Conservation (phyloP, 2,329 filamentous ascomycete genomes). For the Aureobasidium namibiae region DNA sequence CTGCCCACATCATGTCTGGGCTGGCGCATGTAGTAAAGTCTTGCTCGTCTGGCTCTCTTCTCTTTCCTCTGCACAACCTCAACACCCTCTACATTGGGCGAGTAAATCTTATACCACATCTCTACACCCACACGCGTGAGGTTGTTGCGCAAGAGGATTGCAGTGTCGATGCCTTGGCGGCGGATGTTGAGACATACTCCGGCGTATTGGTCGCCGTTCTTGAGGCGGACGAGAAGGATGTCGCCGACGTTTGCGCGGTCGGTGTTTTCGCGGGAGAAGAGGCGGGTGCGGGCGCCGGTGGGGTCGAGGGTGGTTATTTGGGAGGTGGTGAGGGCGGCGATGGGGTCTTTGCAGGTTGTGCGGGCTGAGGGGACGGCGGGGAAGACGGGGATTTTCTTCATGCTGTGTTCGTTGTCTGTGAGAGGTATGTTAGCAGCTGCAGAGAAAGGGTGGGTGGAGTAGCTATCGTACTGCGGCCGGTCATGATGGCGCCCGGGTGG, state of each 20-base stretch:
- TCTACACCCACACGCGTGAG: constrained; percentile 82
- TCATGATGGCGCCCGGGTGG: constrained; percentile 18
- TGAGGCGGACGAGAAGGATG: constrained; percentile 80
- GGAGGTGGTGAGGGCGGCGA: constrained; percentile 56
- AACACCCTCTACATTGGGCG: constrained; percentile 78
- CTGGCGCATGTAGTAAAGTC: constrained; percentile 85
- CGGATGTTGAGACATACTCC: constrained; percentile 85
- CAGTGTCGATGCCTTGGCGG: constrained; percentile 70
- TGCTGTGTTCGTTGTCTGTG: constrained; percentile 14
- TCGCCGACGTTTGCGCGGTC: constrained; percentile 80
- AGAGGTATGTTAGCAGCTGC: background rate
- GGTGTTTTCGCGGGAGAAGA: constrained; percentile 70
- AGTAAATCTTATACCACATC: constrained; percentile 97
- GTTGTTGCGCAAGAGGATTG: constrained; percentile 76
- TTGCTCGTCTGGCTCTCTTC: constrained; percentile 78
- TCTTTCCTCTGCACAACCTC: constrained; percentile 83
- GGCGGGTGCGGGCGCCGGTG: constrained; percentile 67
- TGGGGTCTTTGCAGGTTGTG: constrained; percentile 54
- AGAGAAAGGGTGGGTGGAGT: background rate
- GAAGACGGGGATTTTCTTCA: constrained; percentile 25
- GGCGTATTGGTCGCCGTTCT: constrained; percentile 79
- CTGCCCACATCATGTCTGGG: constrained; percentile 80
- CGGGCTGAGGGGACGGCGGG: constrained; percentile 49
- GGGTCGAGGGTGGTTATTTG: constrained; percentile 76
- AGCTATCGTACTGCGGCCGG: constrained; percentile 14